phyloP scores from a whole-genome alignment of 2,329 filamentous ascomycete genomes.

The Ramularia endophylla region DNA sequence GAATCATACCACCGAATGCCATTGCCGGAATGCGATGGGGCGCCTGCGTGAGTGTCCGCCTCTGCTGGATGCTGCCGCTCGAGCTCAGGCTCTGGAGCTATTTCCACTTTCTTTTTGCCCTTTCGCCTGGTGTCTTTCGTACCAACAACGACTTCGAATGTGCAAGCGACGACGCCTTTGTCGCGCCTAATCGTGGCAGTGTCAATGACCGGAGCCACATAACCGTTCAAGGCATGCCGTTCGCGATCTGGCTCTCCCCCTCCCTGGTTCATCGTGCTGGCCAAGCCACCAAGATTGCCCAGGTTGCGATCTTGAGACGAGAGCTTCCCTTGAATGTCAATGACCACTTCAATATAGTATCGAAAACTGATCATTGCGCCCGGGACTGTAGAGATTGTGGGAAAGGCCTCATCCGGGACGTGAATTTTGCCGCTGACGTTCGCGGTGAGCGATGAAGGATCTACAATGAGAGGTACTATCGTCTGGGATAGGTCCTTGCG shows the following conservation, averaged over 20 bases:
- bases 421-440: constrained; percentile 77
- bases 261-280: constrained; percentile 17
- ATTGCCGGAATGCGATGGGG: constrained; percentile 3
- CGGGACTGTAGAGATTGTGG: constrained; percentile 83
- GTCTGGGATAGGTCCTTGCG: constrained; percentile 90
- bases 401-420: constrained; percentile 85
- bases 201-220: constrained; percentile 64
- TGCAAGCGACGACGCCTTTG: constrained; percentile 83
- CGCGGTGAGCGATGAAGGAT: constrained; percentile 70
- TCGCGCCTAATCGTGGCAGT: constrained; percentile 81
- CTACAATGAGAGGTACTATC: constrained; percentile 80
- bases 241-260: constrained; percentile 7
- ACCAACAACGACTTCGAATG: constrained; percentile 82
- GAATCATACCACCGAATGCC: constrained; percentile 21
- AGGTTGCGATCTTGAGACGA: constrained; percentile 59
- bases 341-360: constrained; percentile 87
- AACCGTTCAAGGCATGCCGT: constrained; percentile 12
- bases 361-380: constrained; percentile 93
- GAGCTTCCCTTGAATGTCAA: constrained; percentile 85
- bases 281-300: constrained; percentile 21
- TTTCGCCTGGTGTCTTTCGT: constrained; percentile 64
- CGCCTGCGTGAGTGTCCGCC: constrained; percentile 7
- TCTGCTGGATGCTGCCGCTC: not conserved
- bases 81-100: not conserved
- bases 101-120: constrained; percentile 39